These are phyloP conservation scores for Phyllosticta capitalensis DNA, from an alignment of 2,329 filamentous ascomycete genomes.

Conservation along the genomic window DNA sequence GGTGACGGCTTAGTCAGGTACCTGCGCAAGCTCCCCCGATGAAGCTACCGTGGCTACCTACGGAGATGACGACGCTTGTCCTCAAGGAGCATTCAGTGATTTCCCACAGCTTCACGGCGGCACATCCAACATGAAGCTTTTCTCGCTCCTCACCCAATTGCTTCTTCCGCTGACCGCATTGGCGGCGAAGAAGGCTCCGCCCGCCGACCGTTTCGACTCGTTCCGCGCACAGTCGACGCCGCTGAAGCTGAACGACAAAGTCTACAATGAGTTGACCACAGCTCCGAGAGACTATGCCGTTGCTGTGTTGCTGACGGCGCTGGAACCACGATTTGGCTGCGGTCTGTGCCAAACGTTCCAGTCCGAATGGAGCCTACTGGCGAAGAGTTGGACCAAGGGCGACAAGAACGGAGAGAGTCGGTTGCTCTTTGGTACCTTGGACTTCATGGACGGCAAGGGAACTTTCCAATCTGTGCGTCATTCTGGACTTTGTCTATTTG, in stretches of 20 bases:
- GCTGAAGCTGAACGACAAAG: slow-evolving; percentile 66
- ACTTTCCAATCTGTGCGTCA: slow-evolving; percentile 70
- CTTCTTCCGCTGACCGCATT: slow-evolving; percentile 52
- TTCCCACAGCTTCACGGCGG: slow-evolving; percentile 8
- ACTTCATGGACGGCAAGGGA: slow-evolving; percentile 75
- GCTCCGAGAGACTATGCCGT: slow-evolving; percentile 75
- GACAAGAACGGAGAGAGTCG: slow-evolving; percentile 65
- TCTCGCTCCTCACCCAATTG: slow-evolving; percentile 53
- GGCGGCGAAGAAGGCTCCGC: slow-evolving; percentile 52
- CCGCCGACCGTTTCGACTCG: slow-evolving; percentile 56
- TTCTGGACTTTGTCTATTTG: background rate
- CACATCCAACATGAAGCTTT: slow-evolving; percentile 52
- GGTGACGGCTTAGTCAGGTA: background rate
- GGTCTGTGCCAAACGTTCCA: slow-evolving; percentile 83
- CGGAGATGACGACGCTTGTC: slow-evolving; percentile 6
- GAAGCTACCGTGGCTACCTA: background rate
- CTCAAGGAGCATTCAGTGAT: background rate
- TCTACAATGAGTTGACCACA: slow-evolving; percentile 66
- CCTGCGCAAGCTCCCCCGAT: background rate
- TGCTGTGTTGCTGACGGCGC: slow-evolving; percentile 75
- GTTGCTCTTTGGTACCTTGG: slow-evolving; percentile 72
- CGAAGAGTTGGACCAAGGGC: slow-evolving; percentile 77
- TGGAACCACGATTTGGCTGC: slow-evolving; percentile 76
- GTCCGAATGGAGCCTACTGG: slow-evolving; percentile 83
- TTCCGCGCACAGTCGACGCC: slow-evolving; percentile 63